Percentiles rank a stretch among this genome's conserved stretches.
phyloP scores from a whole-genome alignment of 179 eudicot species.

The Carnegiea gigantea region DNA sequence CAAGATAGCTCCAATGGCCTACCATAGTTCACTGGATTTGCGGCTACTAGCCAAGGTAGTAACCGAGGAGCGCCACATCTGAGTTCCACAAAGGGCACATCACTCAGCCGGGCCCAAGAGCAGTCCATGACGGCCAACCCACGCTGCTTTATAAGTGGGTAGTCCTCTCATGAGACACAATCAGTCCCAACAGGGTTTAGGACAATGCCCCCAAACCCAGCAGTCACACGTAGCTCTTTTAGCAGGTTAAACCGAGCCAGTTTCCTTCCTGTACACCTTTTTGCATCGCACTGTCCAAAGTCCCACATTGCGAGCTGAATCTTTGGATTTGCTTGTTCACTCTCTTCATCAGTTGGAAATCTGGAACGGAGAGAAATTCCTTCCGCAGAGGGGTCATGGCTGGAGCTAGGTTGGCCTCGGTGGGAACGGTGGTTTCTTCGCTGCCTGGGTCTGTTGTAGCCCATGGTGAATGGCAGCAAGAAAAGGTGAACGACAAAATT shows the following conservation, averaged over 20 bases:
- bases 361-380: conserved; percentile 65
- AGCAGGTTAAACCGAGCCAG: conserved; percentile 77
- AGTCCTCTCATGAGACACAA: conserved; percentile 86
- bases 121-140: conserved; percentile 98
- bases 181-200: conserved; percentile 83
- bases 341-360: conserved; percentile 43
- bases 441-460: conserved; percentile 61
- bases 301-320: conserved; percentile 99
- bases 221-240: conserved; percentile 76
- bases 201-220: conserved; percentile 83
- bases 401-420: conserved; percentile 32
- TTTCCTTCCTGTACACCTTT: conserved; percentile 96
- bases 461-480: conserved; percentile 39
- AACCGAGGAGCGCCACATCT: conserved; percentile 89
- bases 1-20: conserved; percentile 90
- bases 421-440: conserved; percentile 51
- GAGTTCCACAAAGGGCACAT: conserved; percentile 84
- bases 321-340: conserved; percentile 39
- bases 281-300: conserved; percentile 92
- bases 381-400: conserved; percentile 26
- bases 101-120: conserved; percentile 85
- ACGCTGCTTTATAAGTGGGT: conserved; percentile 56
- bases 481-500: not conserved
- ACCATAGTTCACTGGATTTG: conserved; percentile 94
- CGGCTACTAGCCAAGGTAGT: conserved; percentile 94